A percentile compares a stretch with the other conserved stretches of the same genome.
Conservation (phyloP, 164 flowering plant genomes). For the Stephania yunnanensis region DNA sequence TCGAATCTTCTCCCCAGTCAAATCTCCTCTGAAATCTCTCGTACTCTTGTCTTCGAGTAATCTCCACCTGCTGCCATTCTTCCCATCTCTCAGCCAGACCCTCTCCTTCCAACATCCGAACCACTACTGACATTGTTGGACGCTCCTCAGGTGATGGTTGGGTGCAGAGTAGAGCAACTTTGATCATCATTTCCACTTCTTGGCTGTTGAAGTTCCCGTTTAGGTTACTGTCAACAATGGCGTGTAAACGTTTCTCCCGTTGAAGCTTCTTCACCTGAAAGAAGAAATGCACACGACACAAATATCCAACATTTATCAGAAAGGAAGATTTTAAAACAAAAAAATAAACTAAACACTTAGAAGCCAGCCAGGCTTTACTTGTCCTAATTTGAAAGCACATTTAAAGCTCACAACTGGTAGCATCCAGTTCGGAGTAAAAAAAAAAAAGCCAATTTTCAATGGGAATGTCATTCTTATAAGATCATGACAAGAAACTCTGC, state of each 20-base stretch:
- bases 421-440: no score
- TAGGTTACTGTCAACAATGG: conserved; percentile 73
- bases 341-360: not conserved
- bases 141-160: conserved; percentile 85
- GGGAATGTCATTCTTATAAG: no score
- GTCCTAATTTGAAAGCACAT: no score
- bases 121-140: conserved; percentile 94
- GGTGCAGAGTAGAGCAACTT: conserved; percentile 88
- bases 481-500: no score
- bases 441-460: no score
- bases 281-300: not conserved
- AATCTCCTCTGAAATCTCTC: conserved; percentile 77
- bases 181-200: conserved; percentile 87
- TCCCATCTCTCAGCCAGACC: conserved; percentile 94
- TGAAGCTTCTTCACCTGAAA: conserved; percentile 82
- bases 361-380: not conserved
- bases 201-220: conserved; percentile 36
- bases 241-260: conserved; percentile 66
- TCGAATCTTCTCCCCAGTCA: conserved; percentile 88
- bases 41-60: conserved; percentile 64
- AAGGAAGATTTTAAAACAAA: no score
- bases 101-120: conserved; percentile 94
- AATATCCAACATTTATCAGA: not conserved
- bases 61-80: conserved; percentile 85
- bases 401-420: no score